A percentile compares a stretch with the other conserved stretches of the same genome.
Conservation (phyloP, 768 basidiomycete genomes). For the Plicaturopsis crispa region DNA sequence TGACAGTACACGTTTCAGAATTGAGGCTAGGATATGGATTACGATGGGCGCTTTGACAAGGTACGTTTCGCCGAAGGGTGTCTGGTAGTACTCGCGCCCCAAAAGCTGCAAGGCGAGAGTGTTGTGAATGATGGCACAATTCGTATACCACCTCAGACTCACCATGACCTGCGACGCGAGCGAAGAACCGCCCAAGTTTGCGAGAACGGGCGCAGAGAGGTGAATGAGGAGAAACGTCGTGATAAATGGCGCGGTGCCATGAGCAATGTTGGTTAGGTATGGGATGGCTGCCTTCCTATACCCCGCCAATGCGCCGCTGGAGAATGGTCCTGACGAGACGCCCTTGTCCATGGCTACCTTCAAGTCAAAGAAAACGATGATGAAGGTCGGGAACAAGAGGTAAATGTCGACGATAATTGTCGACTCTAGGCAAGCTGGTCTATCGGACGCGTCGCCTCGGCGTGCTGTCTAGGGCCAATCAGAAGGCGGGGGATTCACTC, state of each 20-base stretch:
- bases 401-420: too few relatives aligned
- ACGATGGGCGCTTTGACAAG: constrained; percentile 63
- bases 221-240: constrained; percentile 74
- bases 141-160: constrained; percentile 14
- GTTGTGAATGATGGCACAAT: too few relatives aligned
- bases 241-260: constrained; percentile 72
- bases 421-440: too few relatives aligned
- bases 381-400: too few relatives aligned
- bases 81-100: constrained; percentile 84
- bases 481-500: too few relatives aligned
- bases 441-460: too few relatives aligned
- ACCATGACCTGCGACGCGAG: constrained; percentile 74
- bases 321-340: too few relatives aligned
- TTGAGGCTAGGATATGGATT: constrained; percentile 51
- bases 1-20: constrained; percentile 51
- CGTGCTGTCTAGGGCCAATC: too few relatives aligned
- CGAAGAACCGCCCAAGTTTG: constrained; percentile 62
- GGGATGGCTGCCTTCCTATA: too few relatives aligned
- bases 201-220: constrained; percentile 64
- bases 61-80: constrained; percentile 54
- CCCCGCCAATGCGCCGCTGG: too few relatives aligned
- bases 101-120: constrained; percentile 43
- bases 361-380: too few relatives aligned
- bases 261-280: constrained; percentile 48
- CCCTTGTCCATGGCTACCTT: too few relatives aligned